Evolutionary conservation across 306 rosid species (phyloP).

Genomic region (Ochetophila trinervis): DNA sequence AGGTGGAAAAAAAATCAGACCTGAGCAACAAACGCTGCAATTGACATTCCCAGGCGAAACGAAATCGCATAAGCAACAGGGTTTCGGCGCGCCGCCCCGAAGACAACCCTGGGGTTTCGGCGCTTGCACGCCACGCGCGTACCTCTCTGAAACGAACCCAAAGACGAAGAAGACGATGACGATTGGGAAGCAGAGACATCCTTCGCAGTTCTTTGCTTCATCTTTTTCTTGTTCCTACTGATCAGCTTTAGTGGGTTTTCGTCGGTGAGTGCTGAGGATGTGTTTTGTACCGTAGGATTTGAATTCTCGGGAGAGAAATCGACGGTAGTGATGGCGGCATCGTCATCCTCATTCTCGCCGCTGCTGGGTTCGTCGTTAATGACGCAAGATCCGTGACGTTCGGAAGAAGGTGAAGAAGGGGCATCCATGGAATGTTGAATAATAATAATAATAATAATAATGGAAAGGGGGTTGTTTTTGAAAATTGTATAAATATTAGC

Average conservation of each 20-base stretch:
- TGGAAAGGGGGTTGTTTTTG: background rate
- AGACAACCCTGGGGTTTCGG: constrained; percentile 46
- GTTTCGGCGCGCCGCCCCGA: constrained; percentile 35
- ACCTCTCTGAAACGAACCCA: constrained; percentile 24
- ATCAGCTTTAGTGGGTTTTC: constrained; percentile 9
- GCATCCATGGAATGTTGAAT: constrained; percentile 22
- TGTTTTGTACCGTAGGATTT: constrained; percentile 21
- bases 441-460: background rate
- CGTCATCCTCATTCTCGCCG: constrained; percentile 2
- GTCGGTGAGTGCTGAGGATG: background rate
- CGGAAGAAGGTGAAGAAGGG: constrained; percentile 6
- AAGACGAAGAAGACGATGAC: constrained; percentile 30
- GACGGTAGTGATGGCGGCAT: background rate
- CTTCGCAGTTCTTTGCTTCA: constrained; percentile 14
- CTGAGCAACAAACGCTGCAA: constrained; percentile 81
- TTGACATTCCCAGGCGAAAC: constrained; percentile 77
- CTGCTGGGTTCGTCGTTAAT: constrained; percentile 4
- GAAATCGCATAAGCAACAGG: constrained; percentile 48
- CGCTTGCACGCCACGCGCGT: constrained; percentile 42
- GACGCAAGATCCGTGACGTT: constrained; percentile 12
- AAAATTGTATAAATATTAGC: background rate
- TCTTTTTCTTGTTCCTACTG: constrained; percentile 13
- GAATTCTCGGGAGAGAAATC: constrained; percentile 5
- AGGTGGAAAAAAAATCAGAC: constrained; percentile 28
- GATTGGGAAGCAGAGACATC: constrained; percentile 38